Conservation (phyloP, 495 filamentous ascomycete species). For the Cercophora scortea region DNA sequence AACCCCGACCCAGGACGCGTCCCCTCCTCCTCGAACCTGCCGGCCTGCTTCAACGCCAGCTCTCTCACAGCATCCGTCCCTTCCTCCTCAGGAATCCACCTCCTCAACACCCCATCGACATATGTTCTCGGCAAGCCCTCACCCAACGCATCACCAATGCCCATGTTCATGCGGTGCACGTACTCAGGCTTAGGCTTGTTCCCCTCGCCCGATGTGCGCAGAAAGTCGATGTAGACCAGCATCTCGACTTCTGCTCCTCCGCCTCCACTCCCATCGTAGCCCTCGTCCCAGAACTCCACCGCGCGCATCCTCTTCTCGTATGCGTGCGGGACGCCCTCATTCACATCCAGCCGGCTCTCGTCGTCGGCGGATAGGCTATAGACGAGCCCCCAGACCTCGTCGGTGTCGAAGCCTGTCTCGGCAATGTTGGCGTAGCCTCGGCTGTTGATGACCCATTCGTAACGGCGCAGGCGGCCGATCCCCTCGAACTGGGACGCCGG, state of each 20-base stretch:
- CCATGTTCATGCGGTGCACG: conserved; percentile 30
- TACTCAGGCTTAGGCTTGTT: conserved; percentile 24
- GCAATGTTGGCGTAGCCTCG: conserved; percentile 36
- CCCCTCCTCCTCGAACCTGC: conserved; percentile 3
- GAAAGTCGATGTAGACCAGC: conserved; percentile 32
- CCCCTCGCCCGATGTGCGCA: conserved; percentile 7
- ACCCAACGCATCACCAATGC: conserved; percentile 26
- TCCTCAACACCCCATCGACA: conserved; percentile 18
- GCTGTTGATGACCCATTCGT: conserved; percentile 36
- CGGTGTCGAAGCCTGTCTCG: neutral
- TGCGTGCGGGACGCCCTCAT: conserved; percentile 29
- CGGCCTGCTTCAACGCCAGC: conserved; percentile 6
- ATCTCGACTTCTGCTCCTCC: conserved; percentile 7
- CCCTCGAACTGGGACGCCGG: conserved; percentile 26
- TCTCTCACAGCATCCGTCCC: conserved; percentile 1
- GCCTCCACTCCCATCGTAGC: neutral
- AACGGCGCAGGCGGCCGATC: conserved; percentile 27
- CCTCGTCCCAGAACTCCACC: conserved; percentile 11
- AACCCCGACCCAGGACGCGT: neutral
- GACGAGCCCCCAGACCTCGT: conserved; percentile 33
- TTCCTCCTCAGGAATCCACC: conserved; percentile 14
- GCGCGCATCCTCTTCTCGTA: conserved; percentile 24
- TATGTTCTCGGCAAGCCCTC: conserved; percentile 23
- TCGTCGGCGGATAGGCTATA: conserved; percentile 27
- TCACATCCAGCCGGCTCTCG: conserved; percentile 23